Evolutionary conservation across 371 early-diverging fungal species (phyloP), one percentile per base, ranked within the genome.

Genomic region (Dichotomocladium elegans): DNA sequence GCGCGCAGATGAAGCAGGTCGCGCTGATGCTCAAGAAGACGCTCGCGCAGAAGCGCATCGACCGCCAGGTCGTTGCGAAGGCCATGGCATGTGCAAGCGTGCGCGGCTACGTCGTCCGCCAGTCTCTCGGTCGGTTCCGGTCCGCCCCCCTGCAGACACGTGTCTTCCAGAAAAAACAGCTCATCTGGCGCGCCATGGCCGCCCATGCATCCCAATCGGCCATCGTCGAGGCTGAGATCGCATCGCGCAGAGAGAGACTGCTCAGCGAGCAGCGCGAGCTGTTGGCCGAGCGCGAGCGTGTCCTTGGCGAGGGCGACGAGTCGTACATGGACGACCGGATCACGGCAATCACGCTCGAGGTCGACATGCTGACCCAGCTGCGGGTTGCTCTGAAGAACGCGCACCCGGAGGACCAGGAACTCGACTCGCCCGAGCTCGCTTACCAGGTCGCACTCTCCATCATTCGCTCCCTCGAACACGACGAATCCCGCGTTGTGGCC

Each of bases 241-340:
- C 11, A 10, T 22, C 26, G 34, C 19, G 81, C 61, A 72, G 83
- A 28, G 72, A 81, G 26, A 58, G 80, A 4, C 66, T 92, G 30
- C 29, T 61, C 10, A 72, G 57, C 11, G 91, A 92, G 58, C 86
- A 88, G 60, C 47, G 61, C 14, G 89, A 87, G 52, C 74, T 89
- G 7, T 64, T 82, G 35, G 66, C 70, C 6, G 89, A 91, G 58
- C 81, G 90, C 2, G 70, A 83, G 21, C 47, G 74, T 1, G 79
- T 86, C 0, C 73, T 89, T 3, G 52, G 57, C 17, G 58, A 17
- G 26, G 62, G 29, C 8, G 62, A 25, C 55, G 61, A 64, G 64
- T 55, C 74, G 6, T 88, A 90, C 64, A 87, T 90, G 88, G 89
- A 91, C 53, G 92, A 91, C 37, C 85, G 91, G 4, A 77, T 95